Evolutionary conservation across 2,329 filamentous ascomycete species (phyloP), one percentile per base, ranked within the genome.

Genomic region (Diaporthe citriasiana): DNA sequence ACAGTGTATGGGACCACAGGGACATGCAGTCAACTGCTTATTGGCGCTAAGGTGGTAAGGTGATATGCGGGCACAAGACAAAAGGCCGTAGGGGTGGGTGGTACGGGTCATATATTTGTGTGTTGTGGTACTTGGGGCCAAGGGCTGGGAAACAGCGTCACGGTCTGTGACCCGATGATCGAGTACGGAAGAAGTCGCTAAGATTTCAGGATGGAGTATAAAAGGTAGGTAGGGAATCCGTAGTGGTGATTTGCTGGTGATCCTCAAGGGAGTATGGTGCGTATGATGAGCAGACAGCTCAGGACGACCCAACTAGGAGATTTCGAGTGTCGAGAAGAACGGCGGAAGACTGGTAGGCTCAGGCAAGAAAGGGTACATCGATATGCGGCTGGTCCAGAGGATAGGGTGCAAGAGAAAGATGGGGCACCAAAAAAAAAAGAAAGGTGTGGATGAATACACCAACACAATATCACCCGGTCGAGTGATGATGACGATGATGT

Each of bases 21-120:
- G 38, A 69, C 73, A 74, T 74, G 55, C 63, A 60, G 56, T 27
- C 55, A 17, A 40, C 13, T 53, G 50, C 10, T 9, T 25, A 22
- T 33, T 45, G 35, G 25, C 4, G 38, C 45, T n/a, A 45, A 60
- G 35, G 17, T n/a, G n/a, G 17, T n/a, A 30, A n/a, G 9, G n/a
- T 30, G 35, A 33, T 66, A 22, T 38, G 47, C 27, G n/a, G 42
- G 30, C 12, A 33, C 42, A 50, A 7, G n/a, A 51, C 1, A 38
- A 66, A 22, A 66, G 15, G 40, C 15, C 1, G 22, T 15, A 22
- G 47, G 47, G 33, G 33, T 68, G 63, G 63, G 47, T 53, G 33
- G 63, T 40, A 68, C 33, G 2, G n/a, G 4, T 40, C 8, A n/a
- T 4, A 35, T 6, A 17, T 22, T 53, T 12, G 47, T 40, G 33